Percentiles rank a stretch among this genome's conserved stretches.
Evolutionary conservation across 768 basidiomycete species (phyloP).

Genomic region (Galerina marginata): DNA sequence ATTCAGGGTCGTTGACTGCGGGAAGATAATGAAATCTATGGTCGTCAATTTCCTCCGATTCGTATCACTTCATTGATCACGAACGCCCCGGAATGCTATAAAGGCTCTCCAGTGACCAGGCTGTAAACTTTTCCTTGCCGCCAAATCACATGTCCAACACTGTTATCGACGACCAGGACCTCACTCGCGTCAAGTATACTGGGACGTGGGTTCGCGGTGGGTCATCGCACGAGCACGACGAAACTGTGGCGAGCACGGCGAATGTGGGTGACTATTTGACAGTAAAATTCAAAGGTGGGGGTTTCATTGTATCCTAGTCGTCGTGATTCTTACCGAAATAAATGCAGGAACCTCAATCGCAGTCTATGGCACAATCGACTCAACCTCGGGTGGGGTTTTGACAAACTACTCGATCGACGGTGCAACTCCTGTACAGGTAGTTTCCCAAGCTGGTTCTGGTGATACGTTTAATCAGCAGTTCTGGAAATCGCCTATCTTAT

Average conservation of each 20-base stretch:
- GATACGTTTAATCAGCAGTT: slow-evolving; percentile 40
- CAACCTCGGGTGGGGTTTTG: slow-evolving; percentile 39
- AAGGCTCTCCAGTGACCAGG: too few species aligned
- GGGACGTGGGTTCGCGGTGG: slow-evolving; percentile 42
- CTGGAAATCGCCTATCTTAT: slow-evolving; percentile 36
- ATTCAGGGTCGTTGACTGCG: too few species aligned
- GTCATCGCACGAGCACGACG: slow-evolving; percentile 26
- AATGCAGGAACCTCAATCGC: slow-evolving; percentile 37
- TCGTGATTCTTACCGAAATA: background rate
- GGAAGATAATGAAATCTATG: too few species aligned
- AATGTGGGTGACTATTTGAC: slow-evolving; percentile 37
- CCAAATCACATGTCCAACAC: slow-evolving; percentile 21
- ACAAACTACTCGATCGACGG: slow-evolving; percentile 42
- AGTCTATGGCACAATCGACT: slow-evolving; percentile 41
- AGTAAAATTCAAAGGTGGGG: slow-evolving; percentile 39
- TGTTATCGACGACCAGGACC: slow-evolving; percentile 42
- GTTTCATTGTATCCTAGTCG: background rate
- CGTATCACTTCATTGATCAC: too few species aligned
- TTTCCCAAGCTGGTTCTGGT: slow-evolving; percentile 29
- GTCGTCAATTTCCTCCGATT: too few species aligned
- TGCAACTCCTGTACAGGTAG: slow-evolving; percentile 27
- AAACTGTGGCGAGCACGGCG: slow-evolving; percentile 40
- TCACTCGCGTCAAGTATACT: slow-evolving; percentile 33
- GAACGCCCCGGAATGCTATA: too few species aligned
- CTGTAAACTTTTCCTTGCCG: too few species aligned